Evolutionary conservation across 179 eudicot species (phyloP), one percentile per base, ranked within the genome.

Genomic region (Camellia oleifera): DNA sequence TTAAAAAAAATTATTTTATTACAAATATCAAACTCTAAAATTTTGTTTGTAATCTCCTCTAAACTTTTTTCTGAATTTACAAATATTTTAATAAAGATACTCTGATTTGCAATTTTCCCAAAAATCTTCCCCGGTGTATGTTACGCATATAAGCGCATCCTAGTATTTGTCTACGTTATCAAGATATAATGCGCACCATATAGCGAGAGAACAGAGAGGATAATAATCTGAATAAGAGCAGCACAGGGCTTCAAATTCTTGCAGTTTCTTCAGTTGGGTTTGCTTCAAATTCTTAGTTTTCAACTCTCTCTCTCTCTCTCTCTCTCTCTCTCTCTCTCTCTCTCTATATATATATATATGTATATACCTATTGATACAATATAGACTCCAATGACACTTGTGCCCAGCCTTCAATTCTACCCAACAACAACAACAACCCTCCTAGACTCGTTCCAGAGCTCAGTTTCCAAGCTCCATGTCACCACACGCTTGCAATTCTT

Each of bases 381-480:
- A 79, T 3, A 45, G 44, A 0, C 14, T 68, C 11, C 48, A 14
- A 93, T 94, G 93, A 80, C 93, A 40, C 72, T 86, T 54, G 86
- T 86, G 56, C 90, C 89, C 46, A 82, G 81, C 83, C 86, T 87
- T 78, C 95, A 89, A 69, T 77, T 91, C 73, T 80, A 84, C 75
- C 91, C 98, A 69, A 78, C 84, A 79, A 86, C 91, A 32, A 32
- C 40, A 42, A 76, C 85, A 12, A 81, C 81, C 76, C 87, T 88
- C 74, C 69, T 80, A 60, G 93, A 90, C 85, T 88, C 96, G 10
- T 80, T 88, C 62, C 90, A 88, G 69, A 79, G 76, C 83, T 89
- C 94, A 64, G 79, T 91, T 62, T 80, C 82, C 70, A 88, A 89
- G 77, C 80, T 92, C 82, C 89, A 90, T 54, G 79, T n/a, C 17